phyloP scores from a whole-genome alignment of 2,329 filamentous ascomycete genomes.

The Alternaria ventricosa region DNA sequence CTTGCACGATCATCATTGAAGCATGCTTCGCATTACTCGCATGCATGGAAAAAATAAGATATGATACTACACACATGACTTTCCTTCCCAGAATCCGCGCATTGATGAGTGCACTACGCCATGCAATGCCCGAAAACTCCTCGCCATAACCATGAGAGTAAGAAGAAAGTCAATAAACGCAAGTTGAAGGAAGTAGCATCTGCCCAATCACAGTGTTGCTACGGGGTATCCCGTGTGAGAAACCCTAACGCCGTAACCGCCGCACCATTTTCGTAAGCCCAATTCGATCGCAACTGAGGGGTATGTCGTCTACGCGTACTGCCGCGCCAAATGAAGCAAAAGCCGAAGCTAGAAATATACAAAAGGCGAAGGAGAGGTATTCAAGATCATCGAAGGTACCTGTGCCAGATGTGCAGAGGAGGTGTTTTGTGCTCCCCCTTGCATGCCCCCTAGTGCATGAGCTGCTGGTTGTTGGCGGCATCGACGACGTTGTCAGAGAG shows the following conservation, averaged over 20 bases:
- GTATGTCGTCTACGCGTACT: constrained; percentile 26
- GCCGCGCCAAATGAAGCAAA: constrained; percentile 31
- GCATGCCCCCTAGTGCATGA: constrained; percentile 38
- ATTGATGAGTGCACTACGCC: constrained; percentile 23
- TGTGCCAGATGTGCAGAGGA: constrained; percentile 1
- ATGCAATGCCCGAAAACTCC: constrained; percentile 41
- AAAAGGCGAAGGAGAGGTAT: constrained; percentile 20
- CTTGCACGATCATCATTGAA: background rate
- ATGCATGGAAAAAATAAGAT: constrained; percentile 10
- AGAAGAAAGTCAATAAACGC: constrained; percentile 28
- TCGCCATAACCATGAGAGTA: constrained; percentile 30
- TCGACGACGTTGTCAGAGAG: constrained; percentile 85
- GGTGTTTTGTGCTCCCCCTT: background rate
- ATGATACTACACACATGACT: constrained; percentile 36
- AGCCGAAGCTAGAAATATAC: constrained; percentile 32
- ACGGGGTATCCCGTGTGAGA: constrained; percentile 39
- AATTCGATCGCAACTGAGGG: constrained; percentile 24
- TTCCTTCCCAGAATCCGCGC: constrained; percentile 23
- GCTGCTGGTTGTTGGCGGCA: constrained; percentile 45
- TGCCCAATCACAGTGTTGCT: constrained; percentile 24
- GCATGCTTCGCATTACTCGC: constrained; percentile 11
- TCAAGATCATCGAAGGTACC: constrained; percentile 5
- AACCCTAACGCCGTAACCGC: constrained; percentile 34
- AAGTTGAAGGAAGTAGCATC: constrained; percentile 25
- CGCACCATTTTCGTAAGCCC: constrained; percentile 24